These are phyloP conservation scores for Neonectria sp. DNA, from an alignment of 2,329 filamentous ascomycete genomes.

Conservation along the genomic window DNA sequence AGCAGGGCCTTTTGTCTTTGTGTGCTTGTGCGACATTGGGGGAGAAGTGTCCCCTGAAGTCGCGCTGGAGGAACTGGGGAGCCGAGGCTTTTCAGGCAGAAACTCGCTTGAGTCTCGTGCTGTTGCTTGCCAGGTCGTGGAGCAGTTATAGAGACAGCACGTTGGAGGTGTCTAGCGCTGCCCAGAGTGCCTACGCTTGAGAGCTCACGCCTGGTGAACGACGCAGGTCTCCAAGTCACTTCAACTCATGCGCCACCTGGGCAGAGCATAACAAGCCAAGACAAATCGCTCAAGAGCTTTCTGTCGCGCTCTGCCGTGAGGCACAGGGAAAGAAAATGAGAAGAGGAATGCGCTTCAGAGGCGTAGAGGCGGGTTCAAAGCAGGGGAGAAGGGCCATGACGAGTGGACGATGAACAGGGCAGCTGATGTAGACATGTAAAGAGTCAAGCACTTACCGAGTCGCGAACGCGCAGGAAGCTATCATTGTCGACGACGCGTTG, in stretches of 20 bases:
- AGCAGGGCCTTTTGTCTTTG: background rate
- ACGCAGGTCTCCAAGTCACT: background rate
- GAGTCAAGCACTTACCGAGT: conserved; percentile 75
- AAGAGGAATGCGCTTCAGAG: too few relatives aligned
- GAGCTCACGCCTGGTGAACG: background rate
- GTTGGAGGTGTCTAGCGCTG: conserved; percentile 6
- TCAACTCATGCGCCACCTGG: background rate
- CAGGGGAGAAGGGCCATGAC: background rate
- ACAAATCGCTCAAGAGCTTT: background rate
- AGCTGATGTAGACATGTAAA: conserved; percentile 17
- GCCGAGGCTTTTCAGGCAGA: background rate
- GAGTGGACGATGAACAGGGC: conserved; percentile 2
- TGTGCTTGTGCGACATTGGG: background rate
- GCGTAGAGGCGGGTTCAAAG: background rate
- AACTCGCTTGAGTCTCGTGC: background rate
- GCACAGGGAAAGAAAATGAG: background rate
- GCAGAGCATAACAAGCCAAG: background rate
- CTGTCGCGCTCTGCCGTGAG: background rate
- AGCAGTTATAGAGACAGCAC: background rate
- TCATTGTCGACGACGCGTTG: conserved; percentile 74
- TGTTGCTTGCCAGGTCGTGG: background rate
- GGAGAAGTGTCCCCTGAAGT: background rate
- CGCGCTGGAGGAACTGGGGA: background rate
- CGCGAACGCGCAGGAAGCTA: conserved; percentile 84
- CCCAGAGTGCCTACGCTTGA: background rate